phyloP scores from a whole-genome alignment of 192 early-diverging fungal genomes.

The Linnemannia hyalina region DNA sequence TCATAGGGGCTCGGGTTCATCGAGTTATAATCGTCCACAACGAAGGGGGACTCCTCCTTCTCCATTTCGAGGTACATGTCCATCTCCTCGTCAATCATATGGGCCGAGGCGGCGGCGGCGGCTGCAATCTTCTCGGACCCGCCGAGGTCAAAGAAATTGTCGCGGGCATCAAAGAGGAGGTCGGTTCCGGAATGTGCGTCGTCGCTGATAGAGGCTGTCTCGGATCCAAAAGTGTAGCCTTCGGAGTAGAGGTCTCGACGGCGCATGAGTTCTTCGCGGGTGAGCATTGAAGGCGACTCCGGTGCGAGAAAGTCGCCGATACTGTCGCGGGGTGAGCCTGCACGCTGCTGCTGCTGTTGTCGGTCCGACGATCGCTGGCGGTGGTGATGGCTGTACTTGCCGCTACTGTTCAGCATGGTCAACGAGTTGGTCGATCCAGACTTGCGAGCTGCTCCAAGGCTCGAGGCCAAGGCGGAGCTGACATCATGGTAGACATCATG shows the following conservation, averaged over 20 bases:
- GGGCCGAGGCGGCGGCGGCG: not conserved
- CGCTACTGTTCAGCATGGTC: slow-evolving; percentile 6
- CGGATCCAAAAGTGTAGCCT: slow-evolving; percentile 24
- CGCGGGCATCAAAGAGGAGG: slow-evolving; percentile 25
- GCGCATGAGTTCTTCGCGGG: slow-evolving; percentile 39
- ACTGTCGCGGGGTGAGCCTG: slow-evolving; percentile 27
- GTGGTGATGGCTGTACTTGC: slow-evolving; percentile 49
- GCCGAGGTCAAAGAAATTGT: slow-evolving; percentile 25
- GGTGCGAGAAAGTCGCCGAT: slow-evolving; percentile 46
- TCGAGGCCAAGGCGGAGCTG: slow-evolving; percentile 21
- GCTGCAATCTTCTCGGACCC: slow-evolving; percentile 22
- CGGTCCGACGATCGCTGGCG: slow-evolving; percentile 35
- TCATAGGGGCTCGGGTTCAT: slow-evolving; percentile 44
- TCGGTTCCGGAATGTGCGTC: slow-evolving; percentile 30
- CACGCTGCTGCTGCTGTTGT: not conserved
- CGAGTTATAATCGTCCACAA: slow-evolving; percentile 31
- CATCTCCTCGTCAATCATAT: slow-evolving; percentile 38
- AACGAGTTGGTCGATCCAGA: slow-evolving; percentile 39
- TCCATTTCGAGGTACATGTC: slow-evolving; percentile 50
- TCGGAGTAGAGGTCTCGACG: slow-evolving; percentile 21
- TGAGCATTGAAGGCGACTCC: slow-evolving; percentile 36
- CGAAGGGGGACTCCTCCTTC: slow-evolving; percentile 41
- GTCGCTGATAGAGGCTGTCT: not conserved
- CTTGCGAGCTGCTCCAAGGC: slow-evolving; percentile 14
- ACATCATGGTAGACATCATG: slow-evolving; percentile 22